Percentiles rank a stretch among this genome's conserved stretches.
Conservation (phyloP, 306 rosid genomes). For the Erythrophleum fordii region DNA sequence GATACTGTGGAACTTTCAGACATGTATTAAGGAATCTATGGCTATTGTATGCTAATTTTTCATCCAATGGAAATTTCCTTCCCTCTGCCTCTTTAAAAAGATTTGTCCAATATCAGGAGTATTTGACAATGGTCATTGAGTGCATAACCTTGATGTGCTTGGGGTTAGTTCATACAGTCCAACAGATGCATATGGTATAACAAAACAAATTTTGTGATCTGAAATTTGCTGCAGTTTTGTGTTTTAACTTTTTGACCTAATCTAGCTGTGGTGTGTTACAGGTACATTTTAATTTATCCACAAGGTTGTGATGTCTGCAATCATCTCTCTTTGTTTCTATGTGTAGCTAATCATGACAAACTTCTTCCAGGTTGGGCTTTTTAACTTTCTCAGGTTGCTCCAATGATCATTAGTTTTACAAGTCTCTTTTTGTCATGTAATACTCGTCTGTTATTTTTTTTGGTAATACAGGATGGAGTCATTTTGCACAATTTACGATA, state of each 20-base stretch:
- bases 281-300: constrained; percentile 98
- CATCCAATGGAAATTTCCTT: neutral
- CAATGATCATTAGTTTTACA: constrained; percentile 23
- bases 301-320: constrained; percentile 99
- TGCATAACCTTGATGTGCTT: neutral
- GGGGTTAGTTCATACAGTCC: neutral
- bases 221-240: constrained; percentile 21
- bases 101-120: constrained; percentile 30
- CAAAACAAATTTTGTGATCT: constrained; percentile 22
- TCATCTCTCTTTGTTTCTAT: constrained; percentile 95
- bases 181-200: constrained; percentile 26
- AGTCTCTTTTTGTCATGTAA: neutral
- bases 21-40: constrained; percentile 6
- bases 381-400: constrained; percentile 10
- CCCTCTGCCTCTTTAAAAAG: constrained; percentile 21
- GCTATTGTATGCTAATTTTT: constrained; percentile 15
- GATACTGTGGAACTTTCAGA: constrained; percentile 16
- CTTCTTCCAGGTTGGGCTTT: constrained; percentile 88
- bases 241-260: constrained; percentile 36
- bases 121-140: constrained; percentile 20
- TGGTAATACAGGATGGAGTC: constrained; percentile 16
- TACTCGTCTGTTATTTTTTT: constrained; percentile 30
- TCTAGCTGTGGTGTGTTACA: constrained; percentile 48
- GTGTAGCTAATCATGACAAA: constrained; percentile 98
- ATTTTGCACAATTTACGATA: constrained; percentile 72